A percentile compares a stretch with the other conserved stretches of the same genome.
Evolutionary conservation across 176 grass and related monocot species (phyloP).

Genomic region (Calamus simplicifolius): DNA sequence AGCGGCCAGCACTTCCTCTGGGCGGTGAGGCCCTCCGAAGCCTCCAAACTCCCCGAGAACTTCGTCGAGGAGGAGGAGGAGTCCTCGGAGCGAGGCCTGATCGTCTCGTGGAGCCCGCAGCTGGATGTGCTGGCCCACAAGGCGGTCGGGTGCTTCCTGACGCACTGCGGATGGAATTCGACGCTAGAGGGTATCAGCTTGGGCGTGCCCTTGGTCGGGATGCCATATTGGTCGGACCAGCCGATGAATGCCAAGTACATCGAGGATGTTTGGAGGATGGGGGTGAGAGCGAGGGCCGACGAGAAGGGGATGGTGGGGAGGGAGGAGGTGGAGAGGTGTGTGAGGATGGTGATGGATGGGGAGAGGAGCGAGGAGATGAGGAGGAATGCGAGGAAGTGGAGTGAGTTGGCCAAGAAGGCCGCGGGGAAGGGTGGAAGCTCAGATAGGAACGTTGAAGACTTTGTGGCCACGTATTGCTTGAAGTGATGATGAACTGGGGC

Average conservation of each 20-base stretch:
- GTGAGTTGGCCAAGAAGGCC: constrained; percentile 24
- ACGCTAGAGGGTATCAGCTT: constrained; percentile 34
- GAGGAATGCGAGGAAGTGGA: constrained; percentile 6
- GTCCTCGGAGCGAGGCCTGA: constrained; percentile 8
- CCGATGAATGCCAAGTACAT: constrained; percentile 76
- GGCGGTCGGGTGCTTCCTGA: constrained; percentile 65
- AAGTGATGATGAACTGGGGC: neutral
- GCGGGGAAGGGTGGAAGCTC: constrained; percentile 40
- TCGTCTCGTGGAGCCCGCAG: constrained; percentile 65
- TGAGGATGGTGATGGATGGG: constrained; percentile 35
- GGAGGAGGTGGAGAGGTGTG: constrained; percentile 24
- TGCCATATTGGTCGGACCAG: constrained; percentile 79
- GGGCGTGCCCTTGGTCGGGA: constrained; percentile 22
- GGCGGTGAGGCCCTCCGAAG: constrained; percentile 54
- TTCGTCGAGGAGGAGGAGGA: neutral
- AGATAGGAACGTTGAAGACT: constrained; percentile 27
- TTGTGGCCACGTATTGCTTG: constrained; percentile 27
- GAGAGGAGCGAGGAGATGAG: constrained; percentile 12
- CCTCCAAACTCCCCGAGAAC: constrained; percentile 37
- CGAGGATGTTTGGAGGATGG: constrained; percentile 51
- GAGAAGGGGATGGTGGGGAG: constrained; percentile 20
- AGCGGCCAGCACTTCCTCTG: constrained; percentile 47
- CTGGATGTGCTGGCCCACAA: constrained; percentile 58
- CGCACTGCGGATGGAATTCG: constrained; percentile 93
- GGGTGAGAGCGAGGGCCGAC: constrained; percentile 30